A percentile compares a stretch with the other conserved stretches of the same genome.
Evolutionary conservation across 164 flowering plant genomes (phyloP).

Genomic region (Berberis thunbergii): DNA sequence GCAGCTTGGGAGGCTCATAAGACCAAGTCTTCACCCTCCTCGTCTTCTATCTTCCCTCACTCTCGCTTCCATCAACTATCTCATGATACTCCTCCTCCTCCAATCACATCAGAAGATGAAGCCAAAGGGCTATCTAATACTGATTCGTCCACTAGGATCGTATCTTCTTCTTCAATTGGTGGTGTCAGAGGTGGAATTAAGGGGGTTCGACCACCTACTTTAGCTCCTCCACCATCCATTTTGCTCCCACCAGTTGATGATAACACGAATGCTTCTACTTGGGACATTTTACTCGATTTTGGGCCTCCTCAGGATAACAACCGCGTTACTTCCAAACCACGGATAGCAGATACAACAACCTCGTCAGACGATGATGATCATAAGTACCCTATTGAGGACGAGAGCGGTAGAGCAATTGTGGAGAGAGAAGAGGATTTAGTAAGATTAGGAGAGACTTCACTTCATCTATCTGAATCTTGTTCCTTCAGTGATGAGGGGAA

Average conservation of each 20-base stretch:
- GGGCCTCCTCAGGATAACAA: constrained; percentile 42
- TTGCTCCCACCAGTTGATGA: constrained; percentile 27
- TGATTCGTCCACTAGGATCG: background rate
- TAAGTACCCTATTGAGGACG: background rate
- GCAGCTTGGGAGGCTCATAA: constrained; percentile 62
- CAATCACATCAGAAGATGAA: background rate
- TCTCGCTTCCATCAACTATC: constrained; percentile 16
- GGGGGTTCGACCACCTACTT: constrained; percentile 69
- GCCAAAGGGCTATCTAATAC: constrained; percentile 11
- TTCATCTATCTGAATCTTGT: constrained; percentile 28
- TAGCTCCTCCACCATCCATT: constrained; percentile 54
- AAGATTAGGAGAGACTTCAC: constrained; percentile 28
- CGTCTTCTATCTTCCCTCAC: constrained; percentile 10
- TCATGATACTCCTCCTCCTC: constrained; percentile 1
- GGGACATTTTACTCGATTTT: constrained; percentile 51
- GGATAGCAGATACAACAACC: background rate
- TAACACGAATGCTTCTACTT: constrained; percentile 28
- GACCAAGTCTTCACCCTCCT: constrained; percentile 25
- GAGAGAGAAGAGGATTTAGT: constrained; percentile 20
- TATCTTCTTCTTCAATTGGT: background rate
- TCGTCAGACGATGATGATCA: constrained; percentile 19
- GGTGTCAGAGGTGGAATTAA: constrained; percentile 47
- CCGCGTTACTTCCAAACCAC: background rate
- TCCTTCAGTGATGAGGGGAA: constrained; percentile 58
- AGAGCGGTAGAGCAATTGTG: constrained; percentile 1